Base-by-base conservation (phyloP, 2,329 filamentous ascomycete species). In the Zymoseptoria crescenta region DNA sequence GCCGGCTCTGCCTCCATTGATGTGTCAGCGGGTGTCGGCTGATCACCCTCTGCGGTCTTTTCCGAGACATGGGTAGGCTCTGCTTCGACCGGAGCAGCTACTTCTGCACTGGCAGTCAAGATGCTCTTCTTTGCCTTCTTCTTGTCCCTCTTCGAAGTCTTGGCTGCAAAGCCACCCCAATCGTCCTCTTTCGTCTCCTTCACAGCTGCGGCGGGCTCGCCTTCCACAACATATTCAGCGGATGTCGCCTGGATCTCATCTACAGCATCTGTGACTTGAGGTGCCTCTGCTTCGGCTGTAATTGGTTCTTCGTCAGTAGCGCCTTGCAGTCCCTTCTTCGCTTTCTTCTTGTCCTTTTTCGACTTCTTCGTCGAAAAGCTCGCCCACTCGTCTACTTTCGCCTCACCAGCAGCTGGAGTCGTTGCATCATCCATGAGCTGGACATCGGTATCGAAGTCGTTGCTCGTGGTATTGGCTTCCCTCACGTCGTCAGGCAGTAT, bases 101-200 rank as follows among this genome's bases (percentile, higher is more conserved):
- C 35, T n/a, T 45, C 35, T 16, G 16, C 35, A 16, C 35, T 16
- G 10, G n/a, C n/a, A 16, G 35, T 4, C 13, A 28, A n/a, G 5
- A 52, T 19, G 24, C 66, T 62, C 57, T 70, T 73, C 55, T 76
- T 49, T 29, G 56, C 52, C 21, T 58, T 41, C n/a, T 74, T 74
- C 63, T 75, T 75, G 21, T 74, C 71, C 52, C 76, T 77, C 65
- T 76, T 75, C 41, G 71, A 69, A 58, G 64, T 64, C 59, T 72
- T 72, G 35, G 41, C 41, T 4, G 57, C 56, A 27, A 59, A 49
- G 10, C 29, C 53, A 5, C 59, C 41, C 35, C 50, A 62, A 20
- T 57, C 54, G 28, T 62, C 60, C 8, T 57, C 54, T 5, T 16
- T 16, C 49, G 28, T 2, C 8, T 20, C 56, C 28, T 49, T 54